phyloP scores from a whole-genome alignment of 371 early-diverging fungal species.

The Dinochytrium kinnereticum region DNA sequence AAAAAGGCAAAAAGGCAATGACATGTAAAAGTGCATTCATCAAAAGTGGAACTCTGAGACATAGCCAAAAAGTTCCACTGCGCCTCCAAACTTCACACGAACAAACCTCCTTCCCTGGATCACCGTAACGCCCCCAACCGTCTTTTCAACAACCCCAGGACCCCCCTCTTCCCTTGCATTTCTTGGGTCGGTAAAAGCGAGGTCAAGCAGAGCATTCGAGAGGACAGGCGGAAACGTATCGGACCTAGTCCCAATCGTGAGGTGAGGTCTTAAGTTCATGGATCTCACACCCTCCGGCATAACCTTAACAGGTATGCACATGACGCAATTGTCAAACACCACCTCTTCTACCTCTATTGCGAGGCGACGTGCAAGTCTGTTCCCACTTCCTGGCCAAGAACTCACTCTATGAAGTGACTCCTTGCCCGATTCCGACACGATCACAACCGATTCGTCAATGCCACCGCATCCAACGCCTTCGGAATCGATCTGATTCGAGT shows the following conservation, averaged over 20 bases:
- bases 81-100: not conserved
- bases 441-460: not conserved
- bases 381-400: constrained; percentile 9
- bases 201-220: constrained; percentile 42
- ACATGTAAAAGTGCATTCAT: no score
- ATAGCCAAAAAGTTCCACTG: constrained; percentile 3
- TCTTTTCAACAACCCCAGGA: not conserved
- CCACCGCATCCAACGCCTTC: not conserved
- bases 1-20: no score
- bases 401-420: not conserved
- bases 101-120: not conserved
- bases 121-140: not conserved
- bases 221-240: constrained; percentile 33
- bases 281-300: constrained; percentile 22
- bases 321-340: constrained; percentile 43
- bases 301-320: constrained; percentile 34
- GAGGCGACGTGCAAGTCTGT: constrained; percentile 15
- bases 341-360: constrained; percentile 22
- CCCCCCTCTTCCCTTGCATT: not conserved
- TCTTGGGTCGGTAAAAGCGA: not conserved
- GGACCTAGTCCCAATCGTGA: constrained; percentile 40
- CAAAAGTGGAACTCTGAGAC: not conserved
- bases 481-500: not conserved
- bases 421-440: not conserved
- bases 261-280: constrained; percentile 40